Base-by-base conservation (phyloP, 805 yeast species). In the Candida sphagnicola region DNA sequence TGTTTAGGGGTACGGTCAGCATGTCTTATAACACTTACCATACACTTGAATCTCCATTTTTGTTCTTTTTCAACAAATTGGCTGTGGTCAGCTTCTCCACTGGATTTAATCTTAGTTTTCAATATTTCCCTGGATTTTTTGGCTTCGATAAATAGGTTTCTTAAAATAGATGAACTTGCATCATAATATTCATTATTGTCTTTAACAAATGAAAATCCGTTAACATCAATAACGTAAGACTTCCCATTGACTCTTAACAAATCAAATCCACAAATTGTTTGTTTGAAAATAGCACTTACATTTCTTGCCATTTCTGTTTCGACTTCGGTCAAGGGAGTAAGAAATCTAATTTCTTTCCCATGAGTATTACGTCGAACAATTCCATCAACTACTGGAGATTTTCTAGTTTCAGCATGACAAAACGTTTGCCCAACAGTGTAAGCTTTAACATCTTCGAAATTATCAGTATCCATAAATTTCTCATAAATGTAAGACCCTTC, bases 1-100 rank as follows among this genome's bases (percentile, higher is more conserved):
- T 93, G 99, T 60, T 93, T 93, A 12, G 99, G 99, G 0, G 99
- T 93, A 58, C 99, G 78, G 59, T 93, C 99, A 5, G 98, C 99
- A 62, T 93, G 99, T 50, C 99, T 79, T 39, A 93, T 83, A 19
- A 91, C 95, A 13, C 85, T 75, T 8, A 93, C 95, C 64, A 86
- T 68, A 13, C 97, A 97, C 61, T 93, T 93, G 62, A 93, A 83
- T 4, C 86, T 87, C 99, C 99, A 93, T 63, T 91, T 91, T 57
- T 91, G 96, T 47, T 78, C 76, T 61, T 78, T 78, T 44, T 78
- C 83, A 45, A 77, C 80, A 39, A 61, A 62, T 40, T 64, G 68
- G 29, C 62, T 54, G 49, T 61, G 63, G 47, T 65, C 56, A 4
- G 59, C 34, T 41, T 62, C 62, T 14, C 62, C 50, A 43, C 53